Evolutionary conservation across 2,329 filamentous ascomycete genomes (phyloP).

Genomic region (Akanthomyces muscarius): DNA sequence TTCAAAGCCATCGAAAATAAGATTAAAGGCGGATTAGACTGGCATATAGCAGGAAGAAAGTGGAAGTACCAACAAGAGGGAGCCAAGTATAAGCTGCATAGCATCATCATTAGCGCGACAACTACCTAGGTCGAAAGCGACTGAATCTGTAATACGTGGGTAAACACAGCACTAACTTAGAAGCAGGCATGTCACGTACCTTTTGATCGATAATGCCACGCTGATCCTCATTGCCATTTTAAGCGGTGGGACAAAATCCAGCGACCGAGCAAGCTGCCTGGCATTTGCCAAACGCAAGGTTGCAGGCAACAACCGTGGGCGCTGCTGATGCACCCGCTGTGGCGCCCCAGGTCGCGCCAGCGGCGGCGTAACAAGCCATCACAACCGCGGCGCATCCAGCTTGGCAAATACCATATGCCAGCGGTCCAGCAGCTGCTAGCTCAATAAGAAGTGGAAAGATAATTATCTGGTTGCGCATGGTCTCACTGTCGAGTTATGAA

Average conservation of each 20-base stretch:
- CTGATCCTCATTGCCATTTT: background rate
- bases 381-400: constrained; percentile 41
- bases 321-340: constrained; percentile 34
- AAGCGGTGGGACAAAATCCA: background rate
- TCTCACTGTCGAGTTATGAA: background rate
- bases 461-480: background rate
- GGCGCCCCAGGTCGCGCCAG: constrained; percentile 39
- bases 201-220: background rate
- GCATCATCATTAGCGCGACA: too few relatives aligned
- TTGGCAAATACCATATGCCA: constrained; percentile 31
- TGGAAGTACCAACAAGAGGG: too few relatives aligned
- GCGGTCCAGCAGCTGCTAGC: background rate
- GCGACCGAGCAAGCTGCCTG: constrained; percentile 5
- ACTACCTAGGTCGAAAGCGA: too few relatives aligned
- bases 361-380: constrained; percentile 42
- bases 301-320: constrained; percentile 38
- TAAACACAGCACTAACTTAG: background rate
- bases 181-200: background rate
- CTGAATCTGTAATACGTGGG: too few relatives aligned
- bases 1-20: too few relatives aligned
- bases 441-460: background rate
- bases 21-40: too few relatives aligned
- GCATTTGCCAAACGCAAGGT: constrained; percentile 35
- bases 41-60: too few relatives aligned
- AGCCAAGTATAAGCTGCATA: too few relatives aligned